Evolutionary conservation across 306 rosid genomes (phyloP), one percentile per base, ranked within the genome.

Genomic region (Prunus armeniaca): DNA sequence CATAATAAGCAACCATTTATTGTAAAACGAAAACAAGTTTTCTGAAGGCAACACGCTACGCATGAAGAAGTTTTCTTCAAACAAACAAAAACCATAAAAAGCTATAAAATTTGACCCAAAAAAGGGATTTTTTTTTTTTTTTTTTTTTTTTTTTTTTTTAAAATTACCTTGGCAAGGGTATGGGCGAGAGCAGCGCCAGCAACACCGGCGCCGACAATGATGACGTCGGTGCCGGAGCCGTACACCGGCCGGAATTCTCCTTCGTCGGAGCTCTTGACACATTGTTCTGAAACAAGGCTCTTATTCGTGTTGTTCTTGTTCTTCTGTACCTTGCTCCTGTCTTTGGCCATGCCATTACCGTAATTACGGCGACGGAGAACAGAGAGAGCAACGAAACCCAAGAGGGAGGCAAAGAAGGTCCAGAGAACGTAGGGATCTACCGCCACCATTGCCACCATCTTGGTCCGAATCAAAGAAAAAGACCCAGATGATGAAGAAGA

Each of bases 161-260:
- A n/a, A n/a, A n/a, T n/a, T 10, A 80, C 91, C 87, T 82, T 85
- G 77, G 79, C 91, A 14, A 85, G 87, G 71, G 91, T 80, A 72
- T 65, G 46, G 15, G 89, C 87, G 18, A 87, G 86, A 45, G 91
- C 87, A 12, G 87, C 72, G 71, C 91, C 91, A 47, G 89, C 84
- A 34, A 85, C 91, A 50, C 89, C 91, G 15, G 91, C 85, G 15
- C 88, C 83, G 50, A 84, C 83, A 14, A 84, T 55, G 46, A 84
- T 51, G 41, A 81, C 68, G 61, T 84, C 85, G 3, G 72, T 74
- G 72, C 57, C 76, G 54, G 76, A 65, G 41, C 45, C 14, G 20
- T 24, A 2, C 17, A 9, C 58, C 3, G 56, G 20, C 3, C 61
- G 52, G 58, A 24, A 56, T 13, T 67, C 77, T 70, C 82, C 73